Evolutionary conservation across 805 yeast species (phyloP), one percentile per base, ranked within the genome.

Genomic region (Candida ortonii): DNA sequence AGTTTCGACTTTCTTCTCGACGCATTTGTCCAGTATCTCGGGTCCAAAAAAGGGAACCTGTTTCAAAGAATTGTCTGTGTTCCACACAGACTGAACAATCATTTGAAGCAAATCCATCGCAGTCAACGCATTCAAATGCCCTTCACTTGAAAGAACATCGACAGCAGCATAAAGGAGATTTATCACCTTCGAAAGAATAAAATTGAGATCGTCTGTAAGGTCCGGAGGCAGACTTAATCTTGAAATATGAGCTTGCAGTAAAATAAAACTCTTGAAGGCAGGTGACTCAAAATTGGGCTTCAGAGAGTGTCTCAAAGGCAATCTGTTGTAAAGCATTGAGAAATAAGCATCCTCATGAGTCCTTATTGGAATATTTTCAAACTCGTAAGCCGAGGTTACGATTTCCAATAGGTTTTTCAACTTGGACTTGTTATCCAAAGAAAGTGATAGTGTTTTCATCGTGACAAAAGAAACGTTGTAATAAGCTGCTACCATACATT

Each of bases 81-180:
- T 84, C 95, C 96, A 87, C 16, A 84, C 65, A 1, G 84, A 94
- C 56, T 90, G 97, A 1, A 82, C 76, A 6, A 86, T 61, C 94
- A 87, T 84, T 54, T 93, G 98, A 2, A 84, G 72, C 33, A 88
- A 54, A 53, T 93, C 97, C 84, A 93, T 84, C 0, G 86, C 90
- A 28, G 73, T 70, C 45, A 86, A 68, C 0, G 95, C 88, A 55
- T 78, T 83, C 50, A 89, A 61, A 45, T 72, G 67, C 0, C 97
- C 96, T 39, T 87, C 87, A 45, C 86, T 75, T 0, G 95, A 79
- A 23, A 88, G 62, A 1, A 81, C 62, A 55, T 93, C 97, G 13
- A 85, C 79, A 29, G 78, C 63, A 0, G 90, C 85, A 46, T 78
- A 70, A 6, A 85, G 59, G 14, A 88, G 50, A 3, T 64, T 66